phyloP scores from a whole-genome alignment of 441 rosid species.

The Dalechampia spathulata region DNA sequence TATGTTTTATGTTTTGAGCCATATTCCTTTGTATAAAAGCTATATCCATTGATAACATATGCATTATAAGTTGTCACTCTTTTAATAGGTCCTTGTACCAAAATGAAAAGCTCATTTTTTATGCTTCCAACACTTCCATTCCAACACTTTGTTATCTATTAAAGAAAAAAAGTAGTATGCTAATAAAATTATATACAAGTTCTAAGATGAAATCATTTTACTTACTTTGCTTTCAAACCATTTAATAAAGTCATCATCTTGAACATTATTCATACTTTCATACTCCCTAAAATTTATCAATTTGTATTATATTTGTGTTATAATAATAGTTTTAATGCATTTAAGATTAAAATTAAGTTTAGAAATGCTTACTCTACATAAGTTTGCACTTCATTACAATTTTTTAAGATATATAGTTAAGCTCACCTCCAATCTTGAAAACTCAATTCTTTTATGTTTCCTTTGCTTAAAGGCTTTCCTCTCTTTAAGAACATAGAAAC shows the following conservation, averaged over 20 bases:
- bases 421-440: neutral
- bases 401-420: neutral
- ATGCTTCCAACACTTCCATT: neutral
- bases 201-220: neutral
- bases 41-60: neutral
- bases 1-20: neutral
- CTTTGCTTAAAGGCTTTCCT: neutral
- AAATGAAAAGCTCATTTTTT: neutral
- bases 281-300: neutral
- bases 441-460: neutral
- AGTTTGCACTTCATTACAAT: neutral
- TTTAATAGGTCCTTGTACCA: neutral
- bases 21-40: neutral
- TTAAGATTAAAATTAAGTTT: neutral
- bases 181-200: neutral
- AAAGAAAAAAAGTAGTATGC: neutral
- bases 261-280: neutral
- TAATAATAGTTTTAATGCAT: neutral
- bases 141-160: neutral
- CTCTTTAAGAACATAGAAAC: neutral
- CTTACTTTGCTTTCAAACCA: constrained; percentile 1
- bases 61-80: neutral
- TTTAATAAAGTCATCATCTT: neutral
- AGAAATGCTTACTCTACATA: neutral
- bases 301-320: neutral